Evolutionary conservation across 345 rosid genomes (phyloP), one percentile per base, ranked within the genome.

Genomic region (Populus pruinosa): DNA sequence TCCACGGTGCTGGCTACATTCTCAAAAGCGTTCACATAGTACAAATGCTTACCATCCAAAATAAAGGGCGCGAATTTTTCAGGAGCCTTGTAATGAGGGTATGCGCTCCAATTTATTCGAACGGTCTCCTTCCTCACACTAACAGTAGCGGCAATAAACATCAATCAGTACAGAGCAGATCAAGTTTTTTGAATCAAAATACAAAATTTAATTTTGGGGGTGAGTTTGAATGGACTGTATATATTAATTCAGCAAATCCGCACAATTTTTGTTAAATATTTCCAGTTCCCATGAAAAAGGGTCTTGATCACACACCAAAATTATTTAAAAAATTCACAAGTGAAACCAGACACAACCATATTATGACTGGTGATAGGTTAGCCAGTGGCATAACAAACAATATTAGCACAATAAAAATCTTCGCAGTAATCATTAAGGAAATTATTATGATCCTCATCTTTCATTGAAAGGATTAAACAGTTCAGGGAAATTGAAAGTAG

Each of bases 1-100:
- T 96, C 97, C 91, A 96, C 91, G 41, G 98, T 87, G 80, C 99
- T 96, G 11, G 96, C 97, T 3, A 93, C 98, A 69, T 90, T 96
- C 86, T 96, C 98, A 62, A 96, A 96, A 29, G 98, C 96, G 67
- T 96, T 93, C 69, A 89, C 89, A 56, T 93, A 96, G 88, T 96
- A 96, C 83, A 96, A 70, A 71, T 93, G 90, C 77, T 70, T 75
- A 25, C 90, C 92, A 33, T 96, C 99, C 82, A 96, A 82, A 73
- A 93, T 67, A 81, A 96, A 88, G 0, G 96, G 99, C 29, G 98
- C 94, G 50, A 92, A 96, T 67, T 86, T 91, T 84, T 93, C 97
- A 2, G 97, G 97, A 3, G 97, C 93, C 7, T 85, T 79, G 85
- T 89, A 93, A 79, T 88, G 90, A 4, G 99, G 99, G 85, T 96